A percentile compares a stretch with the other conserved stretches of the same genome.
These are phyloP conservation scores for Flaveria bidentis DNA, from an alignment of 129 eudicot species.

Conservation along the genomic window DNA sequence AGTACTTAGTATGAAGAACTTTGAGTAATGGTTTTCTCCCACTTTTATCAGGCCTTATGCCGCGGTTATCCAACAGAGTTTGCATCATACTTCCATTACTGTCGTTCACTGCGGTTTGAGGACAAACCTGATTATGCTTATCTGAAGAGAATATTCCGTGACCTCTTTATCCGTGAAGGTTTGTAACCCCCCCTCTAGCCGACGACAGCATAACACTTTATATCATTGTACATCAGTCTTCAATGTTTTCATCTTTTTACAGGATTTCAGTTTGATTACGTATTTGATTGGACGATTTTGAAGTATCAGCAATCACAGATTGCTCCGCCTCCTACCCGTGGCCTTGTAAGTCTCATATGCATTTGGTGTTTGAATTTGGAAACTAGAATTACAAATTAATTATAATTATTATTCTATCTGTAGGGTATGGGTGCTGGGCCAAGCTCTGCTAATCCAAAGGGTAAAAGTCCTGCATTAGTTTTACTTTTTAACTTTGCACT, in stretches of 20 bases:
- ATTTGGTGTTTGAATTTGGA: not conserved
- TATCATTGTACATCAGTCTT: not conserved
- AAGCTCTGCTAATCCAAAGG: slow-evolving; percentile 63
- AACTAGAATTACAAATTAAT: not conserved
- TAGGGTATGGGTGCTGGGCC: slow-evolving; percentile 76
- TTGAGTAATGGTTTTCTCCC: not conserved
- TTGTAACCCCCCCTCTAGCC: slow-evolving; percentile 3
- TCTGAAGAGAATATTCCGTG: slow-evolving; percentile 85
- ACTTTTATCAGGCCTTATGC: slow-evolving; percentile 52
- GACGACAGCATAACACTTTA: not conserved
- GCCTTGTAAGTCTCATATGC: slow-evolving; percentile 47
- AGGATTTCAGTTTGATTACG: slow-evolving; percentile 95
- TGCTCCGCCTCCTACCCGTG: slow-evolving; percentile 65
- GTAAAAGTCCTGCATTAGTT: slow-evolving; percentile 26
- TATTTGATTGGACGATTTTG: slow-evolving; percentile 92
- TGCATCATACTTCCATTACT: slow-evolving; percentile 85
- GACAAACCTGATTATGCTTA: slow-evolving; percentile 93
- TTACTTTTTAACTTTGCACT: not conserved
- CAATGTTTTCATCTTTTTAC: slow-evolving; percentile 12
- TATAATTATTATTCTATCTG: slow-evolving; percentile 12
- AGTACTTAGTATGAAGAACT: not conserved
- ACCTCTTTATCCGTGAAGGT: slow-evolving; percentile 90
- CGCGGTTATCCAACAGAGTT: slow-evolving; percentile 81
- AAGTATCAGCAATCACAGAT: slow-evolving; percentile 89
- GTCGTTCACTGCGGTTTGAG: slow-evolving; percentile 82